phyloP scores from a whole-genome alignment of 371 early-diverging fungal species.

The Neoconidiobolus thromboides region DNA sequence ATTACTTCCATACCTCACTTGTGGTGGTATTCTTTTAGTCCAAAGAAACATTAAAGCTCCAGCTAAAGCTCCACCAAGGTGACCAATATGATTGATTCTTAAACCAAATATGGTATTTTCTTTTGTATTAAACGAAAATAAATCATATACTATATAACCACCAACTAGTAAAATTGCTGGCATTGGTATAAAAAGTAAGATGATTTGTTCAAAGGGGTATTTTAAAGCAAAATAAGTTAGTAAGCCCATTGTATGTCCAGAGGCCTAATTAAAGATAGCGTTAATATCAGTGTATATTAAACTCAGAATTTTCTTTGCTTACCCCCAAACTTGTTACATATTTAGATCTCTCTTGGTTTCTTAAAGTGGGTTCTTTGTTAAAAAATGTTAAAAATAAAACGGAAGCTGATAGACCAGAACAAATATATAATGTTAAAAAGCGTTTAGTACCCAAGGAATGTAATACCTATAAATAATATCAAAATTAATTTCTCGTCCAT shows the following conservation, averaged over 20 bases:
- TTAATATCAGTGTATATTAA: neutral
- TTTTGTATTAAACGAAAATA: neutral
- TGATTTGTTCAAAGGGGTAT: neutral
- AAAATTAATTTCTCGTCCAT: neutral
- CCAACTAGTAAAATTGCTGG: neutral
- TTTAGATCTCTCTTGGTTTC: neutral
- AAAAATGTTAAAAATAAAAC: neutral
- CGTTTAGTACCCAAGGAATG: neutral
- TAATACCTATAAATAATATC: neutral
- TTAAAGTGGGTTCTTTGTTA: neutral
- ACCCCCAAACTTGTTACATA: neutral
- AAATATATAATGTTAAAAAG: neutral
- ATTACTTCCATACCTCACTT: too few species aligned
- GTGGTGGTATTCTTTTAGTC: neutral
- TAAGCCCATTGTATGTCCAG: neutral
- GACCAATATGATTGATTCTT: neutral
- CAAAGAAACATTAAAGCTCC: neutral
- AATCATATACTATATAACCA: neutral
- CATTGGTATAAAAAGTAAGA: neutral
- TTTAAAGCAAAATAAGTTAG: conserved; percentile 1
- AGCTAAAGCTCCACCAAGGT: conserved; percentile 1
- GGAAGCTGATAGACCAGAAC: neutral
- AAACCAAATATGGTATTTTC: neutral
- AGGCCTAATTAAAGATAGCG: neutral
- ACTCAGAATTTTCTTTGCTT: neutral